Base-by-base conservation (phyloP, 139 green algal genomes). In the Chlamydomonas sphaeroides region DNA sequence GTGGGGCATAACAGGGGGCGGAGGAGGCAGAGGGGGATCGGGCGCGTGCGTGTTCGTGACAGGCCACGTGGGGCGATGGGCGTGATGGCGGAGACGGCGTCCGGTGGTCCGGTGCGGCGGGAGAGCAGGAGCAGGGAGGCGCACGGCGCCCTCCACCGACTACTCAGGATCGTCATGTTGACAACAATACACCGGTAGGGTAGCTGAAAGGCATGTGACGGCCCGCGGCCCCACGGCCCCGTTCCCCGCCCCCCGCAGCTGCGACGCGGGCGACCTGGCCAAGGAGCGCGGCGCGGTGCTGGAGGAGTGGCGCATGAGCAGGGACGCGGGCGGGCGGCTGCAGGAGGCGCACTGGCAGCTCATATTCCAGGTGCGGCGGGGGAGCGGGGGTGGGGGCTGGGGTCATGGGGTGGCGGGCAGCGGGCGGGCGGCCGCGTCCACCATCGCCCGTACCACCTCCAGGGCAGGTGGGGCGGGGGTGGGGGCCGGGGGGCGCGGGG, bases 201-300 rank as follows among this genome's bases (percentile, higher is more conserved):
- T n/a, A n/a, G n/a, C n/a, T n/a, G n/a, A n/a, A n/a, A n/a, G n/a
- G n/a, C n/a, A n/a, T n/a, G n/a, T n/a, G n/a, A n/a, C n/a, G n/a
- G n/a, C n/a, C n/a, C n/a, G n/a, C n/a, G n/a, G n/a, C n/a, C n/a
- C n/a, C n/a, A n/a, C n/a, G n/a, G n/a, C n/a, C n/a, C n/a, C n/a
- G n/a, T n/a, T n/a, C n/a, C n/a, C n/a, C n/a, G n/a, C 45, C 61
- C 7, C n/a, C 5, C 78, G 59, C 73, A 90, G 91, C 26, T 93
- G 89, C 79, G 77, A 86, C 10, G 41, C 80, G n/a, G 88, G 88
- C 4, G 95, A 98, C 82, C 69, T 98, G 68, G 77, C 92, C 18
- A 95, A 96, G 79, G 95, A 98, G 91, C 89, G 95, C 2, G 95
- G 95, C 7, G 92, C 95, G 6, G 95, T 98, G 72, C 61, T 98